Percentiles rank a stretch among this genome's conserved stretches.
These are phyloP conservation scores for Fusarium sp. DNA, from an alignment of 2,329 filamentous ascomycete species.

Conservation along the genomic window DNA sequence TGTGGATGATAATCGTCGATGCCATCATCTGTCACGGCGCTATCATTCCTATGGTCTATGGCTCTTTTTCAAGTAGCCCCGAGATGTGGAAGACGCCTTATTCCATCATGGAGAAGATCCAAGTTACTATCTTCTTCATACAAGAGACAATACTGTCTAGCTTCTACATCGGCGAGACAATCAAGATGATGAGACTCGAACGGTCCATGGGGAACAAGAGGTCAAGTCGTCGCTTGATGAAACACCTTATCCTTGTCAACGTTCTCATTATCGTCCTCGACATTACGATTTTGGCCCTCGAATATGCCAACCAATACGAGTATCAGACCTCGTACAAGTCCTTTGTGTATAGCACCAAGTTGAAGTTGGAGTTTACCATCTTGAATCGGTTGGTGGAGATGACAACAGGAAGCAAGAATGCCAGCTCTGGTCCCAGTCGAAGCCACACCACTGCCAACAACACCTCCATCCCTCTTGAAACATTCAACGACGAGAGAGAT, in stretches of 20 bases:
- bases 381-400: constrained; percentile 52
- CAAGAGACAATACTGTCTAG: constrained; percentile 65
- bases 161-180: constrained; percentile 64
- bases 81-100: constrained; percentile 46
- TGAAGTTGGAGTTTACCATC: constrained; percentile 54
- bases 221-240: constrained; percentile 40
- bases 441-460: constrained; percentile 19
- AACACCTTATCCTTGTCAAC: constrained; percentile 59
- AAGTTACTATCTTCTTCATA: constrained; percentile 66
- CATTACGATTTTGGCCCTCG: constrained; percentile 51
- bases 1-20: constrained; percentile 68
- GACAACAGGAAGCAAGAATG: constrained; percentile 41
- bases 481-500: constrained; percentile 20
- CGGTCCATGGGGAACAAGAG: constrained; percentile 41
- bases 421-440: constrained; percentile 29
- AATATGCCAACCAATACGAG: constrained; percentile 50
- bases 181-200: constrained; percentile 59
- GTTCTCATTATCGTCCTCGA: constrained; percentile 58
- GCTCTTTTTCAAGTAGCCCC: constrained; percentile 53
- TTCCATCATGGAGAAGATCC: constrained; percentile 64
- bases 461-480: constrained; percentile 33
- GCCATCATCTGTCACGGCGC: constrained; percentile 63
- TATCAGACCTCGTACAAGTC: constrained; percentile 52
- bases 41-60: constrained; percentile 66
- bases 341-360: constrained; percentile 52